These are phyloP conservation scores for Cudoniella acicularis DNA, from an alignment of 495 filamentous ascomycete species.

Conservation along the genomic window DNA sequence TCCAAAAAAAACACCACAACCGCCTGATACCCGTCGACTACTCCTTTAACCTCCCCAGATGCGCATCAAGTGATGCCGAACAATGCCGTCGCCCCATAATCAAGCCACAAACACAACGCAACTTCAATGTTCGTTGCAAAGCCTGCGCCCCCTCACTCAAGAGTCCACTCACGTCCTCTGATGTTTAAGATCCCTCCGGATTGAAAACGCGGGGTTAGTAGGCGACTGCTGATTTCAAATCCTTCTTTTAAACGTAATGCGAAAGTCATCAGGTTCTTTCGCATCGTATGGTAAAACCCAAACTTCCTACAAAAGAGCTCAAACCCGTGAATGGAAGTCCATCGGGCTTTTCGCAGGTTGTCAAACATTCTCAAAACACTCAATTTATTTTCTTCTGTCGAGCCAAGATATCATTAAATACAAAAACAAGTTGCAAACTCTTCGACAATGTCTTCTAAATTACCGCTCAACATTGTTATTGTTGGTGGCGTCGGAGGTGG, in stretches of 20 bases:
- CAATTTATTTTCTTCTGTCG: not conserved
- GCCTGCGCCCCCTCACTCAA: not conserved
- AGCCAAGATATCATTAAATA: not conserved
- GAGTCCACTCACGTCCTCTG: not conserved
- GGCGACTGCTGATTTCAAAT: not conserved
- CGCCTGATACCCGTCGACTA: not conserved
- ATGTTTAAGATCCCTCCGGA: not conserved
- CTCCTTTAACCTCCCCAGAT: not conserved
- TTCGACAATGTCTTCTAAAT: not conserved
- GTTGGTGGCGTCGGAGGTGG: slow-evolving; percentile 32
- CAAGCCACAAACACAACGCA: not conserved
- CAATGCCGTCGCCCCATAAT: not conserved
- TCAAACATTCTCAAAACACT: not conserved
- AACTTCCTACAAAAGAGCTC: not conserved
- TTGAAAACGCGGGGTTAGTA: not conserved
- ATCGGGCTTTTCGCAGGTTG: not conserved
- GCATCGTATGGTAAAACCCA: not conserved
- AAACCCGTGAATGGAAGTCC: not conserved
- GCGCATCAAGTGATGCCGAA: not conserved
- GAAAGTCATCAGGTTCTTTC: not conserved
- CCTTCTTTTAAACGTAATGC: not conserved
- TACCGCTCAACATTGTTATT: slow-evolving; percentile 11
- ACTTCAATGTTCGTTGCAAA: not conserved
- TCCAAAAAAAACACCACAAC: not conserved
- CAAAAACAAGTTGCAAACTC: not conserved